These are phyloP conservation scores for Phragmites australis DNA, from an alignment of 176 grass and related monocot species.

Conservation along the genomic window DNA sequence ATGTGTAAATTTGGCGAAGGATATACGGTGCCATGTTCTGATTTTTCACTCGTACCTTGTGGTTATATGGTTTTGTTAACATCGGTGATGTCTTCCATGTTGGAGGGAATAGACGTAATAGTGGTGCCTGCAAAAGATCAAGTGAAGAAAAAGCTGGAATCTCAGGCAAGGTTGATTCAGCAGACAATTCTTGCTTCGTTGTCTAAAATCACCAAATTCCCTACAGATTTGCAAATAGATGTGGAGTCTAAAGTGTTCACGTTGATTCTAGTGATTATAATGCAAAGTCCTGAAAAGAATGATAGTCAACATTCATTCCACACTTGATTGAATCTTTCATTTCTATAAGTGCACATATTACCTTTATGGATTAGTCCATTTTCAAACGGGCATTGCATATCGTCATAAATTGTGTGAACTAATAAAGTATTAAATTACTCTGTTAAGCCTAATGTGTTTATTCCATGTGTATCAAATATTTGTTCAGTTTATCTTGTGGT, in stretches of 20 bases:
- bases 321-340: constrained; percentile 14
- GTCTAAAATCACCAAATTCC: constrained; percentile 47
- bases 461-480: constrained; percentile 2
- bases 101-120: constrained; percentile 23
- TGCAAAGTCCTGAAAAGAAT: not conserved
- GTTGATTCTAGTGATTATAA: not conserved
- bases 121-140: constrained; percentile 38
- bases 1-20: not conserved
- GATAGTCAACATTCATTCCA: constrained; percentile 6
- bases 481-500: not conserved
- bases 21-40: constrained; percentile 10
- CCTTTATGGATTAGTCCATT: not conserved
- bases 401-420: not conserved
- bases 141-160: constrained; percentile 41
- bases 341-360: constrained; percentile 13
- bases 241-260: not conserved
- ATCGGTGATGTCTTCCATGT: constrained; percentile 31
- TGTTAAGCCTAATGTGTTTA: not conserved
- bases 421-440: constrained; percentile 5
- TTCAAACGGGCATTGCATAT: constrained; percentile 2
- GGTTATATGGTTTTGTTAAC: constrained; percentile 10
- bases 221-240: constrained; percentile 38
- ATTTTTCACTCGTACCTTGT: not conserved
- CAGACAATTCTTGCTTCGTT: constrained; percentile 48
- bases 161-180: constrained; percentile 51